Conservation (phyloP, 139 green algal species). For the Spirogloea muscicola region DNA sequence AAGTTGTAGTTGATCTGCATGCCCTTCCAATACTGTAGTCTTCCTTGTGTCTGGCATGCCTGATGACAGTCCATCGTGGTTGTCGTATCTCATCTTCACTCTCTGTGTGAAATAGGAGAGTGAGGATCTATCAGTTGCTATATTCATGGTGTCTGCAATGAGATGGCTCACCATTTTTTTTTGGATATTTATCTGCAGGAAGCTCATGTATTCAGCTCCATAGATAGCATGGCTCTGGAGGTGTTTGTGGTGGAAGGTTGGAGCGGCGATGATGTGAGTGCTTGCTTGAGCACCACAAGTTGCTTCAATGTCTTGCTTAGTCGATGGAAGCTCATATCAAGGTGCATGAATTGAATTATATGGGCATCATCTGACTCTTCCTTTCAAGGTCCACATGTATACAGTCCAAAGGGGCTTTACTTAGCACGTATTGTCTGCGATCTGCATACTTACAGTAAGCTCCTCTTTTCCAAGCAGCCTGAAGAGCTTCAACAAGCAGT, state of each 20-base stretch:
- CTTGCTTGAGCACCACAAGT: too few relatives aligned
- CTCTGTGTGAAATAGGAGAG: not conserved
- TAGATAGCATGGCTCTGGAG: slow-evolving; percentile 84
- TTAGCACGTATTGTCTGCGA: too few relatives aligned
- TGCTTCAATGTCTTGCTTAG: too few relatives aligned
- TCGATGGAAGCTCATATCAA: too few relatives aligned
- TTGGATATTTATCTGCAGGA: slow-evolving; percentile 53
- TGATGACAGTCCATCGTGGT: too few relatives aligned
- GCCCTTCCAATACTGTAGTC: not conserved
- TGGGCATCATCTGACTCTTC: too few relatives aligned
- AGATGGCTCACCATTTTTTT: too few relatives aligned
- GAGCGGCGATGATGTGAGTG: slow-evolving; percentile 28
- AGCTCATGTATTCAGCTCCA: slow-evolving; percentile 96
- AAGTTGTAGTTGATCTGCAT: not conserved
- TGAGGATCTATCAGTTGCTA: not conserved
- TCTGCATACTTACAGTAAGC: too few relatives aligned
- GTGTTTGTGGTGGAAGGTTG: slow-evolving; percentile 77
- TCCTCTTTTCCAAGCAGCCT: not conserved
- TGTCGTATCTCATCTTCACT: slow-evolving; percentile 1
- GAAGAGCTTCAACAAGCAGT: slow-evolving; percentile 28
- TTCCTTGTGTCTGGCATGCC: too few relatives aligned
- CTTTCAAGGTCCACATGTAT: too few relatives aligned
- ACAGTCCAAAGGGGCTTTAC: too few relatives aligned
- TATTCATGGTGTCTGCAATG: not conserved
- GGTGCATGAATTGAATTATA: too few relatives aligned